phyloP scores from a whole-genome alignment of 345 rosid genomes.

The Raphanus raphanistrum region DNA sequence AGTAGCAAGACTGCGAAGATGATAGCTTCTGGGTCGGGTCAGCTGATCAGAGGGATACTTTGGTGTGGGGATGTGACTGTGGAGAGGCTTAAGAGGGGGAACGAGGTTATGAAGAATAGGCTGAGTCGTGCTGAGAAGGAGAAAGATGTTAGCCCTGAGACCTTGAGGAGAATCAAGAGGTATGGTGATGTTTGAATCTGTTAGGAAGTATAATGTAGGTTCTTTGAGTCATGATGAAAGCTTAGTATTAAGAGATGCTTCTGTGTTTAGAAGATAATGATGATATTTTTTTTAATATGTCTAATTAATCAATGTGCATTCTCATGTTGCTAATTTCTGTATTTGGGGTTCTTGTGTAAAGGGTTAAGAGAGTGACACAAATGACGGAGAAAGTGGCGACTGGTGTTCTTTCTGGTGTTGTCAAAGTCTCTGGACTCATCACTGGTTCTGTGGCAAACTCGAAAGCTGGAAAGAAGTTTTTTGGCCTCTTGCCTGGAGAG shows the following conservation, averaged over 20 bases:
- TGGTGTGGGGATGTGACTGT: slow-evolving; percentile 97
- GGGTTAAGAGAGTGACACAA: slow-evolving; percentile 85
- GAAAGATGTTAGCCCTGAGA: slow-evolving; percentile 57
- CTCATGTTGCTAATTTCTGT: not conserved
- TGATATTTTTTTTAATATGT: not conserved
- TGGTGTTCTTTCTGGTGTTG: slow-evolving; percentile 82
- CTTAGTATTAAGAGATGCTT: not conserved
- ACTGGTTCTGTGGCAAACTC: slow-evolving; percentile 83
- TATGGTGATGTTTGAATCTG: slow-evolving; percentile 28
- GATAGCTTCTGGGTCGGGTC: slow-evolving; percentile 92
- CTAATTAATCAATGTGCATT: not conserved
- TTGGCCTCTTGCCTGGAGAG: slow-evolving; percentile 84
- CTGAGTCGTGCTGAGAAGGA: slow-evolving; percentile 43
- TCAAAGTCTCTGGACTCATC: slow-evolving; percentile 72
- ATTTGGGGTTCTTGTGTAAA: slow-evolving; percentile 22
- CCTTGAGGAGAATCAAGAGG: slow-evolving; percentile 79
- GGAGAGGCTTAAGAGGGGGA: slow-evolving; percentile 74
- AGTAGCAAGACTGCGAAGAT: slow-evolving; percentile 56
- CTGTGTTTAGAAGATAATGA: slow-evolving; percentile 5
- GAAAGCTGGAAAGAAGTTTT: slow-evolving; percentile 76
- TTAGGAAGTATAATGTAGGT: not conserved
- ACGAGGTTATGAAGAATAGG: slow-evolving; percentile 65
- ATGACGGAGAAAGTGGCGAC: slow-evolving; percentile 77
- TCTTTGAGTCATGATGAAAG: too few species aligned
- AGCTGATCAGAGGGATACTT: slow-evolving; percentile 76